Percentiles rank a stretch among this genome's conserved stretches.
phyloP scores from a whole-genome alignment of 2,329 filamentous ascomycete genomes.

The Exophiala viscosa region DNA sequence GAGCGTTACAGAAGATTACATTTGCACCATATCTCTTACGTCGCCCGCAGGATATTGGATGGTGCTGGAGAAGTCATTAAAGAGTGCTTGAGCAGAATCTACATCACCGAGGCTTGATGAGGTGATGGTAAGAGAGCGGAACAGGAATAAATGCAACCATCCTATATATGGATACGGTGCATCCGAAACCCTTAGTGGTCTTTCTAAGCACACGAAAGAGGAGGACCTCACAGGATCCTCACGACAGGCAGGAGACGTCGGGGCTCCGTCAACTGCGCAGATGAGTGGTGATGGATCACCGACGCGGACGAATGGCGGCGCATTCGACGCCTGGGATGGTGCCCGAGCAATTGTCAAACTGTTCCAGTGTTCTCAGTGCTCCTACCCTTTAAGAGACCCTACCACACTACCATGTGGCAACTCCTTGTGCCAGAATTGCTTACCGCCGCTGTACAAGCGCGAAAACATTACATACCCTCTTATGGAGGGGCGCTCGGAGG shows the following conservation, averaged over 20 bases:
- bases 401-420: constrained; percentile 78
- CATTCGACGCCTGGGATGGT: constrained; percentile 51
- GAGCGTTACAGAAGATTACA: no score
- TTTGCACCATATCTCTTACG: no score
- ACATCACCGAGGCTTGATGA: no score
- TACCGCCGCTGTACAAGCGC: constrained; percentile 64
- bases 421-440: constrained; percentile 69
- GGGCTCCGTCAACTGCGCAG: constrained; percentile 12
- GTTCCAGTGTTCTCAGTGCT: constrained; percentile 74
- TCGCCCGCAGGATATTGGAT: no score
- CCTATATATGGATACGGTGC: constrained; percentile 14
- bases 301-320: constrained; percentile 30
- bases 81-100: no score
- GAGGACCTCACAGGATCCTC: constrained; percentile 1
- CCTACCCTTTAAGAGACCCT: constrained; percentile 62
- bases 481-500: constrained; percentile 61
- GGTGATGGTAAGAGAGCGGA: no score
- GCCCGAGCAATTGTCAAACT: constrained; percentile 66
- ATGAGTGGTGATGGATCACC: constrained; percentile 26
- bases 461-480: constrained; percentile 74
- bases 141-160: background rate
- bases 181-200: constrained; percentile 10
- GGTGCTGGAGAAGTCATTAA: no score
- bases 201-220: constrained; percentile 9
- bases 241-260: background rate